Conservation (phyloP, 2,329 filamentous ascomycete genomes). For the Myriosclerotinia scirpicola region DNA sequence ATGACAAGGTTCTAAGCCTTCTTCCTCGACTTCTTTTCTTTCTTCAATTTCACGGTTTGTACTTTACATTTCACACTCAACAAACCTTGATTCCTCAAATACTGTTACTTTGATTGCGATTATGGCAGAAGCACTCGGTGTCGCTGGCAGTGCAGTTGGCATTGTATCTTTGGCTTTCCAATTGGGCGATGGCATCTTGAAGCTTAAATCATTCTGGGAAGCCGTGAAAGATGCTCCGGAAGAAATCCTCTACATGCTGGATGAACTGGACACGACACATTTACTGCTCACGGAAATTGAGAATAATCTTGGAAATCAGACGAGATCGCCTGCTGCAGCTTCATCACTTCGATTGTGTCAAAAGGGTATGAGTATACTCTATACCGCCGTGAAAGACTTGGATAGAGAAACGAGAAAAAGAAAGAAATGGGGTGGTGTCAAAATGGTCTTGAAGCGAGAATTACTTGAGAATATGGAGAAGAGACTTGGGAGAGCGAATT, state of each 20-base stretch:
- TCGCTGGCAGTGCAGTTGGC: slow-evolving; percentile 5
- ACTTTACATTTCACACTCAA: too few relatives aligned
- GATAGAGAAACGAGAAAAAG: not conserved
- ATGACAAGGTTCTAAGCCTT: too few relatives aligned
- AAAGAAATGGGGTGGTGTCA: not conserved
- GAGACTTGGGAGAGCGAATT: not conserved
- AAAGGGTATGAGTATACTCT: not conserved
- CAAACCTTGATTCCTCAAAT: too few relatives aligned
- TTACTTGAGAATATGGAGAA: not conserved
- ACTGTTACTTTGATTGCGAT: too few relatives aligned
- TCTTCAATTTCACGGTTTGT: too few relatives aligned
- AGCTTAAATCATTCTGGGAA: slow-evolving; percentile 8
- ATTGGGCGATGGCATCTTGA: not conserved
- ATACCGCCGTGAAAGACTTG: not conserved
- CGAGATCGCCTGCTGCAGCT: not conserved
- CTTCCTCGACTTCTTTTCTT: too few relatives aligned
- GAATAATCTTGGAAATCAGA: not conserved
- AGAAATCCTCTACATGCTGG: not conserved
- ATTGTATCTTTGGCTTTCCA: not conserved
- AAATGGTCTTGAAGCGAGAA: not conserved
- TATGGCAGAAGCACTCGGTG: not conserved
- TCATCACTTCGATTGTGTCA: not conserved
- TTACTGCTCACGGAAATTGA: not conserved
- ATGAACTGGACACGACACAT: slow-evolving; percentile 1
- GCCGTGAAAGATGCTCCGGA: slow-evolving; percentile 2